Evolutionary conservation across 345 rosid species (phyloP).

Genomic region (Pistacia atlantica): DNA sequence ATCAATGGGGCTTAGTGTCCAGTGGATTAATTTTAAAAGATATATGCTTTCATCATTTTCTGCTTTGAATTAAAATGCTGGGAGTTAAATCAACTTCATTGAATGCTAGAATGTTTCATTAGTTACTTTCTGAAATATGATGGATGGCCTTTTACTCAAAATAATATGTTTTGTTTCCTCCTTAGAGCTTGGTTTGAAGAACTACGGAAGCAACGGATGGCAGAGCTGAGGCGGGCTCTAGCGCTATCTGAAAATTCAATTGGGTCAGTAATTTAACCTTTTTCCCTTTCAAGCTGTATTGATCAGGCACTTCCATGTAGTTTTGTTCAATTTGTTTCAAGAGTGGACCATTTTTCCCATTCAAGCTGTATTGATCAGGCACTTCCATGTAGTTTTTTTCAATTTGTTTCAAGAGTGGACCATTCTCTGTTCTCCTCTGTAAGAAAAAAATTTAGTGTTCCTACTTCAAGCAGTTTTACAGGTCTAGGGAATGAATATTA

Average conservation of each 20-base stretch:
- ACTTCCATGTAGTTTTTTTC: neutral
- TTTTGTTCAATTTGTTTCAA: neutral
- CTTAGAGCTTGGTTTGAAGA: conserved; percentile 84
- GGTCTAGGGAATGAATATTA: neutral
- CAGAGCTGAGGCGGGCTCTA: conserved; percentile 70
- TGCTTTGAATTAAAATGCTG: neutral
- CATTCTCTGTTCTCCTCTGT: neutral
- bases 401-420: neutral
- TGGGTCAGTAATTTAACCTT: conserved; percentile 52
- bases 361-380: conserved; percentile 5
- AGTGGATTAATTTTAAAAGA: neutral
- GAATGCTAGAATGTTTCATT: conserved; percentile 1
- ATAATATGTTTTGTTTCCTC: conserved; percentile 15
- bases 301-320: neutral
- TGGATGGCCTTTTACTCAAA: neutral
- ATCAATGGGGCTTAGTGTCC: neutral
- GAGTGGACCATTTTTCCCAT: neutral
- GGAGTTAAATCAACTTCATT: neutral
- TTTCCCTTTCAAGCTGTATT: neutral
- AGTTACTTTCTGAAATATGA: neutral
- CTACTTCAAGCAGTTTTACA: neutral
- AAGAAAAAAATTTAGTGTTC: neutral
- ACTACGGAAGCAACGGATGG: conserved; percentile 72
- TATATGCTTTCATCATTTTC: neutral
- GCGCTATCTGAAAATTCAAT: conserved; percentile 74